Evolutionary conservation across 495 filamentous ascomycete species (phyloP).

Genomic region (Rostrohypoxylon terebratum): DNA sequence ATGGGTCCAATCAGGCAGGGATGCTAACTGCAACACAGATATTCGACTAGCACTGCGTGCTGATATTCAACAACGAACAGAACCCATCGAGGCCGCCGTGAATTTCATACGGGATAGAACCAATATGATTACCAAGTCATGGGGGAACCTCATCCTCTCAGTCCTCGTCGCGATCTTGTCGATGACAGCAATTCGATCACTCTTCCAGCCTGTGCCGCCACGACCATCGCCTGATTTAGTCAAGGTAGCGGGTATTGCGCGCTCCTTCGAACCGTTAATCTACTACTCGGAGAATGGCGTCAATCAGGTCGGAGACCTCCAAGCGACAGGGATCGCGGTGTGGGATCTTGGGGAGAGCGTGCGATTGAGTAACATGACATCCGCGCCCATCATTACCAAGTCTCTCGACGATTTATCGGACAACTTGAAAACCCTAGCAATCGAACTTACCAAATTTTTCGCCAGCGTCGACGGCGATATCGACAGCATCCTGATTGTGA

Average conservation of each 20-base stretch:
- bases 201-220: conserved; percentile 74
- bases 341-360: conserved; percentile 93
- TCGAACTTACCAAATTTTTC: conserved; percentile 89
- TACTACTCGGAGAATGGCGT: conserved; percentile 91
- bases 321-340: conserved; percentile 89
- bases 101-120: conserved; percentile 69
- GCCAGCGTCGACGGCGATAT: conserved; percentile 92
- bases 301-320: conserved; percentile 83
- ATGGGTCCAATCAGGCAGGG: neutral
- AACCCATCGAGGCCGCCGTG: conserved; percentile 82
- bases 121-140: conserved; percentile 70
- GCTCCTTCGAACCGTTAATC: conserved; percentile 89
- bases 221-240: conserved; percentile 86
- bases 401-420: conserved; percentile 87
- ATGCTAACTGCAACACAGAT: conserved; percentile 64
- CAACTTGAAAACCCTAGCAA: conserved; percentile 79
- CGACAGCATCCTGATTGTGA: conserved; percentile 87
- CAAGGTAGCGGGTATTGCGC: conserved; percentile 87
- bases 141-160: conserved; percentile 69
- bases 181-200: conserved; percentile 68
- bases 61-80: conserved; percentile 87
- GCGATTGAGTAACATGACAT: conserved; percentile 88
- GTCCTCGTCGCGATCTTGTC: conserved; percentile 68
- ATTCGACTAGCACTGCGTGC: conserved; percentile 86
- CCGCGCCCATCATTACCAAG: conserved; percentile 82